phyloP scores from a whole-genome alignment of 768 basidiomycete genomes.

The Lentinula edodes region DNA sequence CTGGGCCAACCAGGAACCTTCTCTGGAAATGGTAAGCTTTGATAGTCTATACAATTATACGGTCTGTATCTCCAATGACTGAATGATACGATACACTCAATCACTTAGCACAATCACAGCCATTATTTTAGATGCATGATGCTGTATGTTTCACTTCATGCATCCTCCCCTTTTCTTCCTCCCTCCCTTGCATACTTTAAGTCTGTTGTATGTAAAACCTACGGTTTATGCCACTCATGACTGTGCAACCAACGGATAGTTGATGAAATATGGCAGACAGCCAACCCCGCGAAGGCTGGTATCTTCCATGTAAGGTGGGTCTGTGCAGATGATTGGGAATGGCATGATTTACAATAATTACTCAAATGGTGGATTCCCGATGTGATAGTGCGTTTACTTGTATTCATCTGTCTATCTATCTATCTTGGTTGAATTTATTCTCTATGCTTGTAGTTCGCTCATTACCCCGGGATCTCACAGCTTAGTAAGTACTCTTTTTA shows the following conservation, averaged over 20 bases:
- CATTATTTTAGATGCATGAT: slow-evolving; percentile 29
- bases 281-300: slow-evolving; percentile 15
- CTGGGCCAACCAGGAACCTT: slow-evolving; percentile 23
- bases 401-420: no score
- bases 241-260: slow-evolving; percentile 18
- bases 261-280: slow-evolving; percentile 29
- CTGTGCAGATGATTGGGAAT: slow-evolving; percentile 19
- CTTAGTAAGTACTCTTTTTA: no score
- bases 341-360: slow-evolving; percentile 15
- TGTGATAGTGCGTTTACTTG: no score
- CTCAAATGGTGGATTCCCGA: slow-evolving; percentile 13
- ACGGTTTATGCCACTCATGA: background rate
- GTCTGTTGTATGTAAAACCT: no score
- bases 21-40: slow-evolving; percentile 23
- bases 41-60: background rate
- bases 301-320: slow-evolving; percentile 26
- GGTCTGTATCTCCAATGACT: background rate
- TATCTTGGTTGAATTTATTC: no score
- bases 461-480: no score
- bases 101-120: slow-evolving; percentile 7
- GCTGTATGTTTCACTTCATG: slow-evolving; percentile 15
- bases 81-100: no score
- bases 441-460: no score
- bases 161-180: background rate
- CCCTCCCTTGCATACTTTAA: background rate